Evolutionary conservation across 768 basidiomycete species (phyloP).

Genomic region (Aureoboletus auriporus): DNA sequence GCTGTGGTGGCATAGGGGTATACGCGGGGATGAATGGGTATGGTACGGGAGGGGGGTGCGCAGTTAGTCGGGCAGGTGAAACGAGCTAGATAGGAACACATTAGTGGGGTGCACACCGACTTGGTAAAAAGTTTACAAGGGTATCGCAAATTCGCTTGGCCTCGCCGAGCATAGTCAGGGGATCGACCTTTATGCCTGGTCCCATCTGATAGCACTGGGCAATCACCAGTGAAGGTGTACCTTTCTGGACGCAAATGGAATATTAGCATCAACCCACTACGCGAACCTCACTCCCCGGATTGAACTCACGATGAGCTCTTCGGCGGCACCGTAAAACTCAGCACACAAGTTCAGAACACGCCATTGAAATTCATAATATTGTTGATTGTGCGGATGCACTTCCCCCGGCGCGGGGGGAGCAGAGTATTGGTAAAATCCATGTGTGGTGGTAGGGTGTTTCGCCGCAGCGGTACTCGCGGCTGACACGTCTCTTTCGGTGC

Average conservation of each 20-base stretch:
- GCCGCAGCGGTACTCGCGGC: constrained; percentile 12
- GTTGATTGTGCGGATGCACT: constrained; percentile 63
- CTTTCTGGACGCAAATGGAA: constrained; percentile 34
- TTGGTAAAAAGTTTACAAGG: constrained; percentile 41
- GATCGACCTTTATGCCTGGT: constrained; percentile 65
- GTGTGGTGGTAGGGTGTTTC: constrained; percentile 31
- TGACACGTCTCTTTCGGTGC: constrained; percentile 22
- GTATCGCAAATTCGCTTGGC: constrained; percentile 77
- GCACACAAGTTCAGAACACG: constrained; percentile 76
- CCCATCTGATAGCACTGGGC: constrained; percentile 81
- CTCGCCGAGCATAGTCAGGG: constrained; percentile 66
- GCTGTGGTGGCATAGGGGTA: constrained; percentile 18
- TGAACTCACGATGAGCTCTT: constrained; percentile 72
- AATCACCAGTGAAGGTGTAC: constrained; percentile 63
- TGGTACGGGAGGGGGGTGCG: constrained; percentile 60
- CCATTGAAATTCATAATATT: constrained; percentile 87
- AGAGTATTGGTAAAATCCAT: constrained; percentile 44
- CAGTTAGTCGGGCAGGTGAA: constrained; percentile 67
- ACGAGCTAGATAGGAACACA: constrained; percentile 47
- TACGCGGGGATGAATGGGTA: constrained; percentile 46
- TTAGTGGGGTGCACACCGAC: constrained; percentile 8
- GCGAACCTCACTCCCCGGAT: constrained; percentile 5
- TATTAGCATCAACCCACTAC: constrained; percentile 6
- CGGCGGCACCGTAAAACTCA: constrained; percentile 82
- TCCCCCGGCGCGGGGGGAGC: constrained; percentile 41